A percentile compares a stretch with the other conserved stretches of the same genome.
These are phyloP conservation scores for Colletotrichum eleusines DNA, from an alignment of 2,329 filamentous ascomycete genomes.

Conservation along the genomic window DNA sequence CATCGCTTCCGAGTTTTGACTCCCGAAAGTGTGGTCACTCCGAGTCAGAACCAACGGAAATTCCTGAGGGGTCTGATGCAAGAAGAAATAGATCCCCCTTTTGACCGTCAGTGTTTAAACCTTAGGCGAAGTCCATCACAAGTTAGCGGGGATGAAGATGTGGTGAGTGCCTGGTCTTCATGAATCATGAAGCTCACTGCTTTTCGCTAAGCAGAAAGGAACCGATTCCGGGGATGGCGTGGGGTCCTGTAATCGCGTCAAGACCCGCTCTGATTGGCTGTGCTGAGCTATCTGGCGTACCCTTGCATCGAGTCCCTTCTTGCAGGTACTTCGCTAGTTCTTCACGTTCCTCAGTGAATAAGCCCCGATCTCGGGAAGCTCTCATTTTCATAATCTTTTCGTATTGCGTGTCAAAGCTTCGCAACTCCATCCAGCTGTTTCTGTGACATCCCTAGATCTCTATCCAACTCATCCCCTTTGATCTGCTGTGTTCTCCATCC, in stretches of 20 bases:
- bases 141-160: background rate
- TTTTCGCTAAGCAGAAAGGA: slow-evolving; percentile 37
- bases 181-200: slow-evolving; percentile 40
- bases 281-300: background rate
- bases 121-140: slow-evolving; percentile 35
- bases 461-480: background rate
- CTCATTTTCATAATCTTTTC: no score
- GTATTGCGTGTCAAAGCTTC: background rate
- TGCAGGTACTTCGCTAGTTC: background rate
- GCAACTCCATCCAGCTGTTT: background rate
- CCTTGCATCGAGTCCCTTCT: background rate
- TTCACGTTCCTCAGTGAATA: background rate
- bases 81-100: slow-evolving; percentile 1
- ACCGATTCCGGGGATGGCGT: slow-evolving; percentile 34
- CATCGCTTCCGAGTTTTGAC: background rate
- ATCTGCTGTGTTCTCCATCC: slow-evolving; percentile 11
- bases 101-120: background rate
- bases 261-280: slow-evolving; percentile 7
- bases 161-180: slow-evolving; percentile 24
- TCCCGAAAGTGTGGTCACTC: slow-evolving; percentile 1
- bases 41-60: background rate
- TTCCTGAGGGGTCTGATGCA: background rate
- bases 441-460: background rate
- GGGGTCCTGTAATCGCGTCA: slow-evolving; percentile 22
- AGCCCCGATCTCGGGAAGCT: background rate